Percentiles rank a stretch among this genome's conserved stretches.
Conservation (phyloP, 495 filamentous ascomycete species). For the Annulohypoxylon moriforme region DNA sequence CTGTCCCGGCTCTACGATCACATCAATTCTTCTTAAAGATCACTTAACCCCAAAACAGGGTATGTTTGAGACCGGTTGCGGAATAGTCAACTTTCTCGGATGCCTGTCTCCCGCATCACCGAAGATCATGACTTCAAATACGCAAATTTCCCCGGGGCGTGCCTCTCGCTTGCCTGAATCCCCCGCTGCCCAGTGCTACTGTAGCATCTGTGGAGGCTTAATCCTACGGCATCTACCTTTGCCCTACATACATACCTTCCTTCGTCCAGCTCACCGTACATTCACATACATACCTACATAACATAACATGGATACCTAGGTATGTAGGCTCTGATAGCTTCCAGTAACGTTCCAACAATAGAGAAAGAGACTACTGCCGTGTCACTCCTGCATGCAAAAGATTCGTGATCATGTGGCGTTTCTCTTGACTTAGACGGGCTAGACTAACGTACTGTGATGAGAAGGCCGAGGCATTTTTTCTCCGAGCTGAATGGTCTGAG, state of each 20-base stretch:
- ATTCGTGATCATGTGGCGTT: not conserved
- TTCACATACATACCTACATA: too few species aligned
- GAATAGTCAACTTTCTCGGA: slow-evolving; percentile 1
- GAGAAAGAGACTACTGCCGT: not conserved
- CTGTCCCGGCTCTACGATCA: not conserved
- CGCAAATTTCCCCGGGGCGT: not conserved
- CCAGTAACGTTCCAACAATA: not conserved
- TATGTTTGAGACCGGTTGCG: not conserved
- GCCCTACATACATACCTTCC: not conserved
- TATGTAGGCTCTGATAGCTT: not conserved
- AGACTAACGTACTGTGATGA: not conserved
- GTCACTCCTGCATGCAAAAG: not conserved
- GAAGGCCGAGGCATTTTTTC: not conserved
- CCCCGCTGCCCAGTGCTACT: slow-evolving; percentile 7
- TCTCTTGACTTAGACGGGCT: not conserved
- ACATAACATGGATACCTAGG: not conserved
- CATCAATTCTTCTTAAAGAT: not conserved
- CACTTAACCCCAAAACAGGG: not conserved
- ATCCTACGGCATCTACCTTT: not conserved
- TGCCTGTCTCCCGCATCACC: slow-evolving; percentile 8
- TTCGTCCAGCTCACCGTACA: not conserved
- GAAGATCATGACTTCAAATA: slow-evolving; percentile 1
- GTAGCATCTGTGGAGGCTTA: slow-evolving; percentile 4
- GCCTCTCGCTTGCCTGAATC: not conserved
- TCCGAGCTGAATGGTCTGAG: not conserved